Evolutionary conservation across 306 rosid genomes (phyloP), one percentile per base, ranked within the genome.

Genomic region (Pyrus pyrifolia): DNA sequence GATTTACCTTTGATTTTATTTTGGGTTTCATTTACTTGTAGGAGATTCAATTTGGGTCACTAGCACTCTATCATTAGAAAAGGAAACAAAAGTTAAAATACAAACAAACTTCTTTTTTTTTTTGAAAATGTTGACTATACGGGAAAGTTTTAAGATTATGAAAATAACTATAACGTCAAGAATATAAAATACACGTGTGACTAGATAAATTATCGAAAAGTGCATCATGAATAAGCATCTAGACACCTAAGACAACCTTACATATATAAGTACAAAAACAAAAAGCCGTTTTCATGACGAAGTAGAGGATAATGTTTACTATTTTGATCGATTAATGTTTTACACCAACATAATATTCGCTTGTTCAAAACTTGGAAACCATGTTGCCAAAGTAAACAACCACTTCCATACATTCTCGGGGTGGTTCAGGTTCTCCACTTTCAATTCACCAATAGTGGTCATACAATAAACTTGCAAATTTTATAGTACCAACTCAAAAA

Each of bases 391-490:
- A 78, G 77, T 69, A 83, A 13, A 82, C 84, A 72, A 80, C 76
- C 76, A 78, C 68, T 82, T 65, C 52, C 40, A 72, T 75, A 2
- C 42, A 59, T 59, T 75, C 80, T 79, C 86, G 75, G 74, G 80
- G 5, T 64, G 76, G 77, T 66, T 84, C 72, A 23, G 68, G 52
- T 68, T 76, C 79, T 6, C 88, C 90, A 83, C 84, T 85, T 83
- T 67, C 67, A 66, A 72, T 58, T 44, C 44, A 4, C 6, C 3
- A 1, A 55, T 58, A 80, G 80, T 73, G 84, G 80, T 22, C 76
- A 70, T 63, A 55, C 58, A 35, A 11, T 71, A 74, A 44, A 75
- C 72, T 71, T 60, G 71, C 14, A 8, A 23, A 38, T 63, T 33
- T 18, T 53, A 71, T 61, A 61, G 4, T 61, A 25, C 66, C n/a